Conservation (phyloP, 2,329 filamentous ascomycete species). For the Cladosporium cucumerinum region DNA sequence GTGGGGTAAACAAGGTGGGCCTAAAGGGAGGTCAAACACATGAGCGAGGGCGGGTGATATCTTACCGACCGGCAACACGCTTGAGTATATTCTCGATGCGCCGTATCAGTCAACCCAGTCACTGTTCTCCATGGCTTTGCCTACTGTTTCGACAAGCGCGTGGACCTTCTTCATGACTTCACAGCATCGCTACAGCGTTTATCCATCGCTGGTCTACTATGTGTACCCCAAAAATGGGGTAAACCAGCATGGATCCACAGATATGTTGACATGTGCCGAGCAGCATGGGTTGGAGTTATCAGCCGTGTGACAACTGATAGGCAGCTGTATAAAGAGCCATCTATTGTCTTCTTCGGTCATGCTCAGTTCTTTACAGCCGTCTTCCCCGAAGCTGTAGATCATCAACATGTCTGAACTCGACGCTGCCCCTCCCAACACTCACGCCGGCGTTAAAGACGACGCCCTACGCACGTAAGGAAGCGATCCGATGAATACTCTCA, state of each 20-base stretch:
- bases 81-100: background rate
- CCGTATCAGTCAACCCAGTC: background rate
- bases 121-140: constrained; percentile 9
- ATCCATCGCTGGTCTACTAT: background rate
- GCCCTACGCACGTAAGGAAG: constrained; percentile 30
- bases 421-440: constrained; percentile 34
- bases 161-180: constrained; percentile 8
- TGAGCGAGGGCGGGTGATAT: background rate
- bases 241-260: background rate
- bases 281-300: background rate
- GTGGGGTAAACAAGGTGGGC: background rate
- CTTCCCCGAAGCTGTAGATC: background rate
- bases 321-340: constrained; percentile 4
- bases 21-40: background rate
- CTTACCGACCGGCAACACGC: background rate
- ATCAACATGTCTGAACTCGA: constrained; percentile 32
- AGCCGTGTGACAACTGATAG: constrained; percentile 1
- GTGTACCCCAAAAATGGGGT: background rate
- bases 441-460: constrained; percentile 33
- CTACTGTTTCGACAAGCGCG: background rate
- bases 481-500: constrained; percentile 25
- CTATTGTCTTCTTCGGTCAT: background rate
- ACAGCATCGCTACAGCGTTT: background rate
- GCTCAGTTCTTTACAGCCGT: too few relatives aligned
- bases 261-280: background rate